These are phyloP conservation scores for Malassezia cuniculi DNA, from an alignment of 1,284 basidiomycete species.

Conservation along the genomic window DNA sequence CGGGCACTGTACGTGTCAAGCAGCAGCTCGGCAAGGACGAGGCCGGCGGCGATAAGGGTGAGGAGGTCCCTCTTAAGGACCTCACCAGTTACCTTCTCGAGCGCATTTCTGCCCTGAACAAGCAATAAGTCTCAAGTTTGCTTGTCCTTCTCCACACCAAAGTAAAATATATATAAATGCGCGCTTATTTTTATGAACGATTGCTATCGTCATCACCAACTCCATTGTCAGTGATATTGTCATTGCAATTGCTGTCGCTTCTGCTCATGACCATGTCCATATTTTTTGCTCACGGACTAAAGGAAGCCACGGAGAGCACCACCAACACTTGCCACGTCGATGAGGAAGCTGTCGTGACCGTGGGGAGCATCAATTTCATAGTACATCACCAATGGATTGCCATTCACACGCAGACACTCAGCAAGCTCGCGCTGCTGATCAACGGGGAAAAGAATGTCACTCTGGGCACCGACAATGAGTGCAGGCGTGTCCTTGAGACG, in stretches of 20 bases:
- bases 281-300: too few relatives aligned
- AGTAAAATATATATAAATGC: too few relatives aligned
- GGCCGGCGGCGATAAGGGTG: conserved; percentile 53
- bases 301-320: conserved; percentile 67
- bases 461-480: conserved; percentile 85
- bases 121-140: background rate
- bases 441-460: conserved; percentile 89
- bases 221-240: too few relatives aligned
- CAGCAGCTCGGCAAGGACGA: conserved; percentile 67
- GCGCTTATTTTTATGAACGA: too few relatives aligned
- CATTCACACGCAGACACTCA: conserved; percentile 77
- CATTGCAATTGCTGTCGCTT: too few relatives aligned
- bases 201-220: too few relatives aligned
- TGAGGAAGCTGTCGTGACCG: conserved; percentile 84
- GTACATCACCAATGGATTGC: conserved; percentile 67
- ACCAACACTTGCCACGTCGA: conserved; percentile 65
- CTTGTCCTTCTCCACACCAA: too few relatives aligned
- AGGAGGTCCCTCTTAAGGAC: conserved; percentile 51
- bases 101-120: background rate
- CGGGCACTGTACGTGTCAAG: conserved; percentile 63
- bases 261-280: too few relatives aligned
- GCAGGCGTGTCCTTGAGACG: conserved; percentile 66
- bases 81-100: conserved; percentile 56
- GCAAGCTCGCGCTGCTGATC: conserved; percentile 93
- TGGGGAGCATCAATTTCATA: conserved; percentile 96